Conservation (phyloP, 164 flowering plant genomes). For the Aristolochia californica region DNA sequence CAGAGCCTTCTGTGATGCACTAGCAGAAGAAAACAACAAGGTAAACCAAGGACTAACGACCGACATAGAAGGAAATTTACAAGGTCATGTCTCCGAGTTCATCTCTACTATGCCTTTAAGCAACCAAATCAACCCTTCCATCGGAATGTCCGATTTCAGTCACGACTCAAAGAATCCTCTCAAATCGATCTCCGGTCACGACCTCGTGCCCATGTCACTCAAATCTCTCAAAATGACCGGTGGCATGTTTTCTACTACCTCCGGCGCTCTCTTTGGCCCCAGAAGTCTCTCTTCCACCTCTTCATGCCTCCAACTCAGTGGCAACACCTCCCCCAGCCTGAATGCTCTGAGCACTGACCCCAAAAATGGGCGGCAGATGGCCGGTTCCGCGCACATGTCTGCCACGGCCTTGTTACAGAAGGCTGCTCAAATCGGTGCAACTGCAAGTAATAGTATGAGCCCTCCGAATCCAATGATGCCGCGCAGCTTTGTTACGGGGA, state of each 20-base stretch:
- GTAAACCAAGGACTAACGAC: conserved; percentile 17
- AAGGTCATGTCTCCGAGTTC: conserved; percentile 21
- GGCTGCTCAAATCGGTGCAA: conserved; percentile 61
- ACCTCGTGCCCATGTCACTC: conserved; percentile 42
- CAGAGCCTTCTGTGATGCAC: conserved; percentile 53
- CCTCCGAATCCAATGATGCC: conserved; percentile 17
- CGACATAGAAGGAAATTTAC: conserved; percentile 14
- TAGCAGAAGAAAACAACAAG: conserved; percentile 43
- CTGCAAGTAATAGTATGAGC: conserved; percentile 20
- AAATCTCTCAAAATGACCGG: conserved; percentile 37
- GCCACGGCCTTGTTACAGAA: conserved; percentile 51
- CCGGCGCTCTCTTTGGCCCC: conserved; percentile 44
- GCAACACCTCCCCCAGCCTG: conserved; percentile 29
- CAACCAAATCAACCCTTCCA: conserved; percentile 8
- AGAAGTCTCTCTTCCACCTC: no score
- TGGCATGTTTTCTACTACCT: conserved; percentile 41
- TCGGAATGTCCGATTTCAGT: conserved; percentile 19
- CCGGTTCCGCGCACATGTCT: conserved; percentile 26
- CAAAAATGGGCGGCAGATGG: conserved; percentile 7
- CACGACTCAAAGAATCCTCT: conserved; percentile 37
- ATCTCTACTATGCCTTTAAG: conserved; percentile 17
- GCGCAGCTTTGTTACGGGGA: conserved; percentile 15
- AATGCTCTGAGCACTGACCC: conserved; percentile 32
- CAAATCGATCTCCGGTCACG: conserved; percentile 36
- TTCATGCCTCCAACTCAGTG: conserved; percentile 50